phyloP scores from a whole-genome alignment of 2,329 filamentous ascomycete species.

The Sphaerulina vaccinii region DNA sequence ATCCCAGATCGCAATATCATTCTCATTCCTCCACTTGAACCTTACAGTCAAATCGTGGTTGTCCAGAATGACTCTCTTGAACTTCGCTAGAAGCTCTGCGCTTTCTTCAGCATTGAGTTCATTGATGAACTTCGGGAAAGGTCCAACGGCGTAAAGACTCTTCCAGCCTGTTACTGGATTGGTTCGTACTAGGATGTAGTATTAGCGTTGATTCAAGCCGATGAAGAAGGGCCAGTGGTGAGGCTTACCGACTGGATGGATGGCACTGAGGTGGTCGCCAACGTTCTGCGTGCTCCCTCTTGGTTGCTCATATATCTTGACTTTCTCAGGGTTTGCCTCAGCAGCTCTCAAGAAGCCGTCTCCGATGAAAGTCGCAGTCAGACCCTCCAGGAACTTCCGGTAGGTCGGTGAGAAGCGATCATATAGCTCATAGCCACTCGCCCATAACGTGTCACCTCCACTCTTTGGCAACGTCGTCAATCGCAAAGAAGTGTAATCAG shows the following conservation, averaged over 20 bases:
- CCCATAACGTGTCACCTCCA: conserved; percentile 63
- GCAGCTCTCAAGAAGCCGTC: conserved; percentile 39
- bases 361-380: conserved; percentile 53
- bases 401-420: conserved; percentile 60
- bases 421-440: conserved; percentile 66
- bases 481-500: conserved; percentile 62
- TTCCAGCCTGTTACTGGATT: conserved; percentile 65
- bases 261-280: conserved; percentile 22
- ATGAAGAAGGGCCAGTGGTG: too few species aligned
- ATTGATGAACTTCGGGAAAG: conserved; percentile 56
- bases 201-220: not conserved
- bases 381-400: conserved; percentile 58
- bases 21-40: conserved; percentile 50
- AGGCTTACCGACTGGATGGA: conserved; percentile 47
- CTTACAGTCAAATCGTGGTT: conserved; percentile 55
- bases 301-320: conserved; percentile 27
- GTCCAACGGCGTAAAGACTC: conserved; percentile 58
- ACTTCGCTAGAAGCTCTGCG: conserved; percentile 29
- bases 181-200: conserved; percentile 46
- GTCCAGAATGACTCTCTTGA: conserved; percentile 41
- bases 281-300: conserved; percentile 30
- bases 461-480: conserved; percentile 57
- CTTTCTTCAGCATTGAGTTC: conserved; percentile 44
- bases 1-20: conserved; percentile 63
- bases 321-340: conserved; percentile 20